These are phyloP conservation scores for Polymyxa betae DNA, from an alignment of 208 protist genomes.

Conservation along the genomic window DNA sequence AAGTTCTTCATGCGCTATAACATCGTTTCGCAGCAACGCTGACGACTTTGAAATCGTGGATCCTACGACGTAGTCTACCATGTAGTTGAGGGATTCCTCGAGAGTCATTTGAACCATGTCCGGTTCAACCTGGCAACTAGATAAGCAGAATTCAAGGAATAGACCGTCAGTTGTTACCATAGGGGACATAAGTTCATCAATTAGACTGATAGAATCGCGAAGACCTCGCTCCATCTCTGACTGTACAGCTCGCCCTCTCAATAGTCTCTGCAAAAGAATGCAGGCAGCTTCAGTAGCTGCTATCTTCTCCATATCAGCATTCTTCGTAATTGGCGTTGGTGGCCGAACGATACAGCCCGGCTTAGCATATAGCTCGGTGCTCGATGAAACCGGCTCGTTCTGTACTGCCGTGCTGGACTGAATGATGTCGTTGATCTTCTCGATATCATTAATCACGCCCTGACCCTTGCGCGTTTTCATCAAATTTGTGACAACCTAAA, in stretches of 20 bases:
- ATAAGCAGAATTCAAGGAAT: too few species aligned
- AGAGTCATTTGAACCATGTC: background rate
- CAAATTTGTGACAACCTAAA: background rate
- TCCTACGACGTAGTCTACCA: background rate
- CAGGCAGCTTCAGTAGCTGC: background rate
- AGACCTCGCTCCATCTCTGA: background rate
- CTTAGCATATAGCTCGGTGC: background rate
- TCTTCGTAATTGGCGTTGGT: background rate
- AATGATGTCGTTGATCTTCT: conserved; percentile 39
- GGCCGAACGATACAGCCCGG: background rate
- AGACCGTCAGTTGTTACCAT: background rate
- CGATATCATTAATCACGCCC: background rate
- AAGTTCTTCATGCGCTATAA: background rate
- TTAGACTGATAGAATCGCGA: conserved; percentile 40
- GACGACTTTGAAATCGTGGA: background rate
- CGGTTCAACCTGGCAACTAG: conserved; percentile 5
- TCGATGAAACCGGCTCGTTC: background rate
- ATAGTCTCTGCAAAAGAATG: background rate
- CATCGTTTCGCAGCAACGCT: background rate
- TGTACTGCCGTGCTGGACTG: background rate
- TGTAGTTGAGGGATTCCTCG: background rate
- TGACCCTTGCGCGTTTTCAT: background rate
- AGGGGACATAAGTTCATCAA: background rate
- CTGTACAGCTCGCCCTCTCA: conserved; percentile 16
- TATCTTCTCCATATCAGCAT: background rate